Evolutionary conservation across 495 filamentous ascomycete species (phyloP).

Genomic region (Neurospora intermedia): DNA sequence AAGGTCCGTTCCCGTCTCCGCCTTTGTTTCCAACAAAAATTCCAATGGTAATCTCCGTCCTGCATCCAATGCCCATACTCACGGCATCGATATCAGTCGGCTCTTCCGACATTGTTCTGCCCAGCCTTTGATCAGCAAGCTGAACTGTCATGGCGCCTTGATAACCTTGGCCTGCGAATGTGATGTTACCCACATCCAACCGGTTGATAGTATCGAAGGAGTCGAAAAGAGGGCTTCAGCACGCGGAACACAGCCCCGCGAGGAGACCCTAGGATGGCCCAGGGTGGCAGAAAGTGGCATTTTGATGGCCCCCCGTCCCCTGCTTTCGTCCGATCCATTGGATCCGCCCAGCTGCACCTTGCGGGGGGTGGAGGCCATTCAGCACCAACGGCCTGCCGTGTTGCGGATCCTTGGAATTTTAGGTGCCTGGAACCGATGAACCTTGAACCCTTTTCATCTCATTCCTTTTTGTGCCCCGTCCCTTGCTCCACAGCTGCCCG

Average conservation of each 20-base stretch:
- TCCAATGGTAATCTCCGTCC: neutral
- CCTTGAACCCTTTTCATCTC: neutral
- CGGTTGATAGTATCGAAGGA: neutral
- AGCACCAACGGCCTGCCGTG: neutral
- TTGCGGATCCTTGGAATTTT: neutral
- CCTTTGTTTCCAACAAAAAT: neutral
- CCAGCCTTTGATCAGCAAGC: neutral
- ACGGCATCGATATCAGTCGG: neutral
- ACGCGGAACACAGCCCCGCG: constrained; percentile 1
- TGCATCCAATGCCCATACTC: neutral
- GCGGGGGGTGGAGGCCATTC: neutral
- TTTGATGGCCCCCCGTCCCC: neutral
- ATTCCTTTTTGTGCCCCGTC: neutral
- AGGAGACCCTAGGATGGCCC: neutral
- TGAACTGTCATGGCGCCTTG: neutral
- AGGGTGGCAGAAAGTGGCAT: neutral
- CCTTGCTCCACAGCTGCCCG: neutral
- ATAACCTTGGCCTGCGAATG: neutral
- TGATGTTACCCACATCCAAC: neutral
- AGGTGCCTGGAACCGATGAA: neutral
- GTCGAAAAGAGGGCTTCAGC: neutral
- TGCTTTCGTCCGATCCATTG: constrained; percentile 6
- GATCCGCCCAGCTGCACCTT: neutral
- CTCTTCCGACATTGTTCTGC: neutral
- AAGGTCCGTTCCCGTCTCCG: neutral